Conservation (phyloP, 148 eudicot species). For the Vaccinium darrowii region DNA sequence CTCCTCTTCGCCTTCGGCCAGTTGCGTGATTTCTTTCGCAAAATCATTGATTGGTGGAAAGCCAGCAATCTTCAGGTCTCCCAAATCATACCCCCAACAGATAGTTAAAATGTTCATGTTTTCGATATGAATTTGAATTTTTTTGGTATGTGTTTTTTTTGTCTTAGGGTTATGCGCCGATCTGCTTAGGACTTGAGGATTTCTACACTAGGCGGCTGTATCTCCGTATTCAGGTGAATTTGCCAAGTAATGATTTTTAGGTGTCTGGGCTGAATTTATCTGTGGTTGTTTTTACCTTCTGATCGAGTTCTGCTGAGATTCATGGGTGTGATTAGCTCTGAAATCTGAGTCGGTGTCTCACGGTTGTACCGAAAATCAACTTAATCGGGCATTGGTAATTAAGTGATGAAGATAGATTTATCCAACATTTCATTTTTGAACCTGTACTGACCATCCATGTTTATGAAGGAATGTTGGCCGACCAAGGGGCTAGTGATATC, state of each 20-base stretch:
- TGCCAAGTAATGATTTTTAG: not conserved
- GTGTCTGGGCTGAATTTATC: no score
- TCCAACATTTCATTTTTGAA: no score
- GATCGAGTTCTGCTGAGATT: not conserved
- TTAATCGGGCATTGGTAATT: no score
- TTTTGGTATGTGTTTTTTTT: not conserved
- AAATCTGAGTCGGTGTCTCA: not conserved
- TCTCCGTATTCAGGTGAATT: slow-evolving; percentile 77
- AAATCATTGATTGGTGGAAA: slow-evolving; percentile 67
- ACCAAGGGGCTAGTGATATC: no score
- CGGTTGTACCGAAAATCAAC: no score
- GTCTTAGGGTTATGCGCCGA: slow-evolving; percentile 86
- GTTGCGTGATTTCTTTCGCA: slow-evolving; percentile 76
- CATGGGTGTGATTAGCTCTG: not conserved
- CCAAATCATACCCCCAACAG: not conserved
- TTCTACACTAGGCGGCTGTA: slow-evolving; percentile 81
- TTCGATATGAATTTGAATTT: not conserved
- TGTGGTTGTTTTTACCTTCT: not conserved
- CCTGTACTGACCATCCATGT: no score
- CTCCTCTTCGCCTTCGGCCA: slow-evolving; percentile 86
- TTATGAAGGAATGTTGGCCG: no score
- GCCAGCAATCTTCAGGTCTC: slow-evolving; percentile 67
- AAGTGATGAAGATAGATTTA: no score
- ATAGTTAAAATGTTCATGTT: not conserved
- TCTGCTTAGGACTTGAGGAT: slow-evolving; percentile 91